A percentile compares a stretch with the other conserved stretches of the same genome.
Evolutionary conservation across 2,329 filamentous ascomycete genomes (phyloP).

Genomic region (Dendryphion nanum): DNA sequence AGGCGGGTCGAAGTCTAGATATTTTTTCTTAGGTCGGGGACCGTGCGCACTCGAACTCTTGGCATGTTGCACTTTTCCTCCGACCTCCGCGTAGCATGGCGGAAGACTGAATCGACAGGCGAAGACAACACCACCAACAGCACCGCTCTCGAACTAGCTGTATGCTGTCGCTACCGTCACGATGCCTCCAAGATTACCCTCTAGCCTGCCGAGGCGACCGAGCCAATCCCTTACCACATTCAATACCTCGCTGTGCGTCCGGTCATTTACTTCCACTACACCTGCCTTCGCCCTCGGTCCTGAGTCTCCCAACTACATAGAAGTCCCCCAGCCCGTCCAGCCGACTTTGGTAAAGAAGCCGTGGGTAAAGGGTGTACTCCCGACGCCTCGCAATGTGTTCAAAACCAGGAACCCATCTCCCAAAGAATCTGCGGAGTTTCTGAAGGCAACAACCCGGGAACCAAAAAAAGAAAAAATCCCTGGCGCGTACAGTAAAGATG

Average conservation of each 20-base stretch:
- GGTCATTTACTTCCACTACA: conserved; percentile 48
- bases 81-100: too few species aligned
- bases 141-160: too few species aligned
- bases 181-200: conserved; percentile 43
- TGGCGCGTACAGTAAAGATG: conserved; percentile 37
- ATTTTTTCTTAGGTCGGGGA: too few species aligned
- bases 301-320: conserved; percentile 84
- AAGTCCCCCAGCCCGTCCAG: conserved; percentile 75
- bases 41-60: too few species aligned
- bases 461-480: conserved; percentile 45
- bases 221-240: conserved; percentile 10
- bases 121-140: too few species aligned
- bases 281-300: conserved; percentile 61
- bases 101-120: too few species aligned
- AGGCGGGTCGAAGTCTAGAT: too few species aligned
- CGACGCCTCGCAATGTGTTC: conserved; percentile 81
- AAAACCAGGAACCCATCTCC: conserved; percentile 31
- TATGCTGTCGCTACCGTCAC: too few species aligned
- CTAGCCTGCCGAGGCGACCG: conserved; percentile 36
- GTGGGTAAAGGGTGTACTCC: conserved; percentile 72
- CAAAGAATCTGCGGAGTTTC: conserved; percentile 63
- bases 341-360: conserved; percentile 54
- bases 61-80: too few species aligned
- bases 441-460: conserved; percentile 58
- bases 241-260: conserved; percentile 10